Base-by-base conservation (phyloP, 768 basidiomycete species). In the Austroboletus festivus region DNA sequence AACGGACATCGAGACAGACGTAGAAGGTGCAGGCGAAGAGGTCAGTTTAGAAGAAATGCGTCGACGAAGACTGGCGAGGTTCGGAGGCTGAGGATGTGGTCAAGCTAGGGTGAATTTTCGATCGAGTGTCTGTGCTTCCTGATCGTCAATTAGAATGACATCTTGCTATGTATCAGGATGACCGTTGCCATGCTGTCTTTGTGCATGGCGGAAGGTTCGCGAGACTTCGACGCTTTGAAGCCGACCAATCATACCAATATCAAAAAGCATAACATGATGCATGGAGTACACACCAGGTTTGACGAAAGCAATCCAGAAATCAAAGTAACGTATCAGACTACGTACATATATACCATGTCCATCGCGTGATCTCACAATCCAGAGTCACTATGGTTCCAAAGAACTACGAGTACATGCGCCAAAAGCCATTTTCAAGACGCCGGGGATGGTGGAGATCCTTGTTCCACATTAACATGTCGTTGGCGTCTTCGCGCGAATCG, bases 31-130 rank as follows among this genome's bases (percentile, higher is more conserved):
- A 16, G 31, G 33, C 8, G 21, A 33, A 22, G 34, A 44, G 39
- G 72, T 77, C 9, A 78, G 71, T 53, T 55, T 86, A 28, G 88
- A 89, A 46, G 85, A 86, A 58, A 77, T 90, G 50, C 75, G 87
- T 35, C 72, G 73, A 59, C 76, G 79, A 60, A 69, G 86, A 41
- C 62, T 85, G 47, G 85, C 81, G 6, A 75, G 75, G 52, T 90
- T 90, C 64, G 85, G 80, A 16, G 69, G 71, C 26, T 80, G 57
- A 68, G 23, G 20, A 33, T 21, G 33, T n/a, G n/a, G n/a, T n/a
- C n/a, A n/a, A n/a, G n/a, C n/a, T n/a, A n/a, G 22, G 21, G 16
- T 21, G 11, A 37, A 33, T 22, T 34, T 50, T 30, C 13, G 12
- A 19, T 19, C 5, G 23, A 38, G 31, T 20, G 23, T 46, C 21